Percentiles rank a stretch among this genome's conserved stretches.
phyloP scores from a whole-genome alignment of 202 grass and related monocot species.

The Bolboschoenoplectus hybrid region DNA sequence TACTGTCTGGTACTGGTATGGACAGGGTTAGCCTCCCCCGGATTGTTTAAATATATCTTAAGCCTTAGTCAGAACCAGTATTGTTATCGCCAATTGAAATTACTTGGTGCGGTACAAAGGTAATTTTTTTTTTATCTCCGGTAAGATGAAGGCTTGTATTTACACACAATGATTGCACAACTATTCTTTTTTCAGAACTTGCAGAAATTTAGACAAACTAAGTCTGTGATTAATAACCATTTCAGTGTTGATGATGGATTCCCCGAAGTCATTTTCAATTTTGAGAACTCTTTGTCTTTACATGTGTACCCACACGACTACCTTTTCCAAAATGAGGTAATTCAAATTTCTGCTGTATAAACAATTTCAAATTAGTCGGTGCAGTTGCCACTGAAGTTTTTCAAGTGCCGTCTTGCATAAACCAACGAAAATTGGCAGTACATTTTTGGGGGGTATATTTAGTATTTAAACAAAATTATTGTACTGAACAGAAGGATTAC shows the following conservation, averaged over 20 bases:
- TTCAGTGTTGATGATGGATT: constrained; percentile 88
- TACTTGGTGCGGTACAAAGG: not conserved
- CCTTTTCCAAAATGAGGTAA: constrained; percentile 85
- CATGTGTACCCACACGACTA: constrained; percentile 93
- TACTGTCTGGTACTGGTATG: constrained; percentile 10
- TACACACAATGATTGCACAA: not conserved
- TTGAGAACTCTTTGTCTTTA: constrained; percentile 68
- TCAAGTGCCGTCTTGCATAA: constrained; percentile 8
- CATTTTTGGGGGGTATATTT: not conserved
- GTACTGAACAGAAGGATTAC: constrained; percentile 45
- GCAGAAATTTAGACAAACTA: not conserved
- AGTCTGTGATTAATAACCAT: constrained; percentile 12
- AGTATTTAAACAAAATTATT: constrained; percentile 45
- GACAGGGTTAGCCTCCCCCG: not conserved
- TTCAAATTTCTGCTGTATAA: constrained; percentile 12
- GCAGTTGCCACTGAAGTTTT: constrained; percentile 8
- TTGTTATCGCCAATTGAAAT: constrained; percentile 4
- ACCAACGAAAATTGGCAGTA: constrained; percentile 7
- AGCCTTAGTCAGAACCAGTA: constrained; percentile 16
- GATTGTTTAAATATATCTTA: not conserved
- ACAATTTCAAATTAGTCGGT: not conserved
- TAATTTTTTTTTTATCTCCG: not conserved
- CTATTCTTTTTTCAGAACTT: not conserved
- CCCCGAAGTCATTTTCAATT: constrained; percentile 71
- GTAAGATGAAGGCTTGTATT: not conserved